Evolutionary conservation across 1,284 basidiomycete genomes (phyloP).

Genomic region (Ceratobasidium sp.): DNA sequence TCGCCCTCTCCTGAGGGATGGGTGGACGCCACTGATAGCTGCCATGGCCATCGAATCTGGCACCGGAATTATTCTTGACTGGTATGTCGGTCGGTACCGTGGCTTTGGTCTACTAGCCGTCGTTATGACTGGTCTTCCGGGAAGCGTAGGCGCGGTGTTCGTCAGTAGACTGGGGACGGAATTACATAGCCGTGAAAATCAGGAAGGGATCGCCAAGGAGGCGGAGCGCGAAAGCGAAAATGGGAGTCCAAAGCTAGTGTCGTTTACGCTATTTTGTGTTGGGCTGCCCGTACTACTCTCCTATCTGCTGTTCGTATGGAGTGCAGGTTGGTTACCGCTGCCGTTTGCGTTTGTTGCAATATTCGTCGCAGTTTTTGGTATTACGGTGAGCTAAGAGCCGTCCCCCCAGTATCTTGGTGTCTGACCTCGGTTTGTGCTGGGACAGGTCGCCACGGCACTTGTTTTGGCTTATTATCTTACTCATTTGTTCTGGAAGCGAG

Average conservation of each 20-base stretch:
- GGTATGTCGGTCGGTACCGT: constrained; percentile 85
- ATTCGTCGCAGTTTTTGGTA: constrained; percentile 74
- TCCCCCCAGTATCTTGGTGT: constrained; percentile 11
- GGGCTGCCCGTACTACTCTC: constrained; percentile 80
- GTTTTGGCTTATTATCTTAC: constrained; percentile 76
- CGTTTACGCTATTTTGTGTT: constrained; percentile 72
- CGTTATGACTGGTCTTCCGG: constrained; percentile 90
- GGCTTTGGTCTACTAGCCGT: constrained; percentile 91
- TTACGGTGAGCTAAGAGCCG: constrained; percentile 68
- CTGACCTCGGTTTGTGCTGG: not conserved
- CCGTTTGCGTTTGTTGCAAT: constrained; percentile 73
- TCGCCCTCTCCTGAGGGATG: constrained; percentile 73
- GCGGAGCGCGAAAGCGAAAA: constrained; percentile 6
- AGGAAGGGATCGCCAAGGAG: constrained; percentile 39
- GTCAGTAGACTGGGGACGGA: constrained; percentile 90
- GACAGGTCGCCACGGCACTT: constrained; percentile 76
- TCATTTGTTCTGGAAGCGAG: constrained; percentile 80
- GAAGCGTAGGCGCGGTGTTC: constrained; percentile 90
- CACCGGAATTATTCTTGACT: constrained; percentile 91
- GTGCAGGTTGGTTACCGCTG: constrained; percentile 79
- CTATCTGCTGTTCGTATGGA: constrained; percentile 73
- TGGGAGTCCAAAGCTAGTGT: constrained; percentile 35
- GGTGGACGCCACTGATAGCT: constrained; percentile 90
- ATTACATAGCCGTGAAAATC: constrained; percentile 69
- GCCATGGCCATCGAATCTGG: constrained; percentile 94